These are phyloP conservation scores for Glomus cerebriforme DNA, from an alignment of 192 early-diverging fungal species.

Conservation along the genomic window DNA sequence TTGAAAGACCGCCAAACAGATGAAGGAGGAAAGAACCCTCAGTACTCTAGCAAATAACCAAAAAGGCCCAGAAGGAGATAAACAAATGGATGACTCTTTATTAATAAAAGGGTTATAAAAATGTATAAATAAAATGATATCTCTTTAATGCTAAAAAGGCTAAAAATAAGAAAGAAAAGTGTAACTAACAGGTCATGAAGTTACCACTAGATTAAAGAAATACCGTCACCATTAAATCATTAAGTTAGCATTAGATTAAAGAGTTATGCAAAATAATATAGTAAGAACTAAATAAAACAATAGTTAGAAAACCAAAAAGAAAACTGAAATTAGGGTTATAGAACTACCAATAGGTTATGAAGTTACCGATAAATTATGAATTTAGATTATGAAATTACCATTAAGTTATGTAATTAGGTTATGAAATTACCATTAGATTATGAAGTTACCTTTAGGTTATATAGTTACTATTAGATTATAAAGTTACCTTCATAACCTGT, in stretches of 20 bases:
- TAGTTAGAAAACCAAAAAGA: background rate
- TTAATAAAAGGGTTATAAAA: background rate
- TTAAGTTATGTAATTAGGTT: background rate
- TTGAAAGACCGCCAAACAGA: background rate
- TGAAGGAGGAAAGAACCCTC: background rate
- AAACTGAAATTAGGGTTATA: background rate
- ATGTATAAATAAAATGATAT: background rate
- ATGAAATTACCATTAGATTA: no score
- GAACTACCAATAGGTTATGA: background rate
- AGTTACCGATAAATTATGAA: background rate
- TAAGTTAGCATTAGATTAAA: no score
- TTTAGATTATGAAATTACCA: slow-evolving; percentile 1
- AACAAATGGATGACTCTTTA: no score
- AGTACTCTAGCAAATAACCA: background rate
- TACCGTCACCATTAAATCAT: background rate
- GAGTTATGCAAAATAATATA: no score
- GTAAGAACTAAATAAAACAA: background rate
- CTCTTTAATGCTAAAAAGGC: background rate
- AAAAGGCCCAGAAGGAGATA: background rate
- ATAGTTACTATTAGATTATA: no score
- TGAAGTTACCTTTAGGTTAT: no score
- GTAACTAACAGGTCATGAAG: no score
- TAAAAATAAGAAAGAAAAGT: no score
- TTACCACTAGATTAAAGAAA: background rate
- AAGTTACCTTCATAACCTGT: slow-evolving; percentile 5